These are phyloP conservation scores for Gentiana macrophylla DNA, from an alignment of 257 asterid species.

Conservation along the genomic window DNA sequence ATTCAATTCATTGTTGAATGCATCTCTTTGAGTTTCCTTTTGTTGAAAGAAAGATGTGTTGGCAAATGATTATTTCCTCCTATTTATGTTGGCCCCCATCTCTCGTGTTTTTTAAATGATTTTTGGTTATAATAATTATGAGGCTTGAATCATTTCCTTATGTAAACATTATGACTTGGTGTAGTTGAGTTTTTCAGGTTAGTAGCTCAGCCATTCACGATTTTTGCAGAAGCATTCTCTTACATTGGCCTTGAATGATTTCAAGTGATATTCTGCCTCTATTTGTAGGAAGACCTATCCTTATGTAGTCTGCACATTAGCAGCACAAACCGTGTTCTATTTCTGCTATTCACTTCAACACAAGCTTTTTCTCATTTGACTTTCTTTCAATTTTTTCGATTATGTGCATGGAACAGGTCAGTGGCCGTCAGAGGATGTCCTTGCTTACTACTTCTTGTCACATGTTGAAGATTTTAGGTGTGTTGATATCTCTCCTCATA, in stretches of 20 bases:
- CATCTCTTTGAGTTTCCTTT: too few species aligned
- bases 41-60: too few species aligned
- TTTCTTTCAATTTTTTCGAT: conserved; percentile 6
- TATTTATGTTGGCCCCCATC: background rate
- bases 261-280: background rate
- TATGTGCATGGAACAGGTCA: conserved; percentile 49
- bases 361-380: conserved; percentile 1
- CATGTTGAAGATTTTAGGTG: conserved; percentile 59
- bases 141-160: too few species aligned
- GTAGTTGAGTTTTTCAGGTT: too few species aligned
- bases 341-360: background rate
- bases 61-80: too few species aligned
- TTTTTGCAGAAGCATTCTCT: background rate
- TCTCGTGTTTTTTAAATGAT: too few species aligned
- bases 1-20: too few species aligned
- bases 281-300: background rate
- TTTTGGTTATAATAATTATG: too few species aligned
- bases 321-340: background rate
- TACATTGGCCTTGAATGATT: background rate
- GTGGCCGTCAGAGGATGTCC: conserved; percentile 96
- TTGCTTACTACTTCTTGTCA: conserved; percentile 65
- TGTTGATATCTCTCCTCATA: background rate
- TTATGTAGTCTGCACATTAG: background rate
- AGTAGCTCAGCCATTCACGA: too few species aligned
- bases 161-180: too few species aligned